phyloP scores from a whole-genome alignment of 106 monocot genomes.

The Acanthochlamys bracteata region DNA sequence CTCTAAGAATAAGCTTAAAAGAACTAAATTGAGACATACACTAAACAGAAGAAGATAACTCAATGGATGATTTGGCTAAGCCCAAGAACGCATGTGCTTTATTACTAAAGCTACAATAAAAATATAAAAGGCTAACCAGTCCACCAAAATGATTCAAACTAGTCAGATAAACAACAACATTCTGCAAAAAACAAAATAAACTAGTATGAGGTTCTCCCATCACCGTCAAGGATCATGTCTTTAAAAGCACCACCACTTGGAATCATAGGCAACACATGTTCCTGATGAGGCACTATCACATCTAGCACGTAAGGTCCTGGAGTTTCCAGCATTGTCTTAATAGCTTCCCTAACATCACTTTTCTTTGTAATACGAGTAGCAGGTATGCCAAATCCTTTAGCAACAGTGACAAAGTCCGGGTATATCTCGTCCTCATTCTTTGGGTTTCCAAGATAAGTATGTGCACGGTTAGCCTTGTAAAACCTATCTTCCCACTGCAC shows the following conservation, averaged over 20 bases:
- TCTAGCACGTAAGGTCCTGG: conserved; percentile 86
- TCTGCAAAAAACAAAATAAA: neutral
- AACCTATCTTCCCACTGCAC: conserved; percentile 92
- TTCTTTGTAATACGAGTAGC: conserved; percentile 67
- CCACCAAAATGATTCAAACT: too few relatives aligned
- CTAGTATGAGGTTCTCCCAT: conserved; percentile 56
- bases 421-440: conserved; percentile 52
- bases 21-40: neutral
- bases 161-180: neutral
- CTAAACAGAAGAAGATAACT: neutral
- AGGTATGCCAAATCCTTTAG: conserved; percentile 69
- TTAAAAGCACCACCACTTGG: conserved; percentile 82
- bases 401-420: conserved; percentile 74
- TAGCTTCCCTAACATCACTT: conserved; percentile 53
- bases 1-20: too few relatives aligned
- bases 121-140: neutral
- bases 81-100: neutral
- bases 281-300: conserved; percentile 80
- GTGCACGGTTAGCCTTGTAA: conserved; percentile 77
- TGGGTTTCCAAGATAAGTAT: conserved; percentile 65
- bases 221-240: conserved; percentile 76
- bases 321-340: conserved; percentile 70
- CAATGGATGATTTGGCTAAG: neutral
- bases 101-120: neutral
- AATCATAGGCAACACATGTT: conserved; percentile 95